These are phyloP conservation scores for Nosema muscidifuracis DNA, from an alignment of 371 early-diverging fungal genomes.

Conservation along the genomic window DNA sequence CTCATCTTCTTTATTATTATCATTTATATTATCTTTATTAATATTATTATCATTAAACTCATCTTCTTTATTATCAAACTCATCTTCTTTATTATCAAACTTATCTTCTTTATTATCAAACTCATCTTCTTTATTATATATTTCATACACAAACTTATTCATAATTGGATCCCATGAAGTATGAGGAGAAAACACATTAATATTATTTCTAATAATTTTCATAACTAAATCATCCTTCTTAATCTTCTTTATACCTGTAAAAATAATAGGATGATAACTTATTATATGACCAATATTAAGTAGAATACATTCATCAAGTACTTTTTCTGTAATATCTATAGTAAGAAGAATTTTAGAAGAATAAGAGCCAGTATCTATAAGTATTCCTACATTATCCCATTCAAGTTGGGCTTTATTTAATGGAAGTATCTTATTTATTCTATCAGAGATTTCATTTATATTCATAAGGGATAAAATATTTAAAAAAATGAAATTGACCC, in stretches of 20 bases:
- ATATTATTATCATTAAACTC: too few relatives aligned
- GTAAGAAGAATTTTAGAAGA: conserved; percentile 80
- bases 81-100: too few relatives aligned
- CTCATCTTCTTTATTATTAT: too few relatives aligned
- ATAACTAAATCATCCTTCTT: conserved; percentile 75
- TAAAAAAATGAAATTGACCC: too few relatives aligned
- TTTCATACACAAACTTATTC: conserved; percentile 47
- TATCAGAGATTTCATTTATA: conserved; percentile 56
- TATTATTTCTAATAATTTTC: conserved; percentile 70
- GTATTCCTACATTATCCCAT: conserved; percentile 82
- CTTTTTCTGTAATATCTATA: conserved; percentile 78
- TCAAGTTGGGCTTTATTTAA: conserved; percentile 74
- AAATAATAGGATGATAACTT: conserved; percentile 90
- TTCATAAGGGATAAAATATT: neutral
- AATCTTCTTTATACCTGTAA: conserved; percentile 74
- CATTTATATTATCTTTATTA: too few relatives aligned
- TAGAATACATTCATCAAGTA: conserved; percentile 75
- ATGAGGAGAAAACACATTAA: conserved; percentile 89
- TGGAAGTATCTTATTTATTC: conserved; percentile 77
- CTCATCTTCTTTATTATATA: too few relatives aligned
- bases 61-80: too few relatives aligned
- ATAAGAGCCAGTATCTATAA: conserved; percentile 65
- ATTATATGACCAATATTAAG: conserved; percentile 64
- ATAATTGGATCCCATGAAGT: conserved; percentile 75
- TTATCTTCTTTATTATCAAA: too few relatives aligned